Conservation (phyloP, 495 filamentous ascomycete species). For the Durotheca rogersii region DNA sequence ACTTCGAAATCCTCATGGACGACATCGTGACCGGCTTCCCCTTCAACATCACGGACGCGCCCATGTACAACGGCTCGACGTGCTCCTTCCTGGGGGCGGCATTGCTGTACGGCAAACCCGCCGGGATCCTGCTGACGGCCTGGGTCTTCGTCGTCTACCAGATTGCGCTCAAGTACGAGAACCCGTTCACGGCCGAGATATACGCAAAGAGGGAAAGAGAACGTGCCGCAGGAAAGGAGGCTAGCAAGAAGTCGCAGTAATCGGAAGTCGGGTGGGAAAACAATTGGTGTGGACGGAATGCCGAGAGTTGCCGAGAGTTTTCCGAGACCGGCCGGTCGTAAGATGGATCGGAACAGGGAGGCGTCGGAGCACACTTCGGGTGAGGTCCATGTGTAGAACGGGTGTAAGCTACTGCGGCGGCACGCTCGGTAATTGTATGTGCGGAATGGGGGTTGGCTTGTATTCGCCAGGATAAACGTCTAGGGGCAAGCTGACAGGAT, state of each 20-base stretch:
- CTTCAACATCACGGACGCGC: slow-evolving; percentile 87
- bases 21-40: slow-evolving; percentile 89
- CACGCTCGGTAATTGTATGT: no score
- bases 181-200: slow-evolving; percentile 94
- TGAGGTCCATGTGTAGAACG: neutral
- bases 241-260: slow-evolving; percentile 50
- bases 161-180: slow-evolving; percentile 85
- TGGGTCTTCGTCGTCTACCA: slow-evolving; percentile 77
- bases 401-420: neutral
- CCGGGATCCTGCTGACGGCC: slow-evolving; percentile 73
- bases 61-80: slow-evolving; percentile 96
- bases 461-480: no score
- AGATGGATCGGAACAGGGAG: slow-evolving; percentile 4
- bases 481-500: no score
- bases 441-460: no score
- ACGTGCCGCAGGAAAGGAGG: slow-evolving; percentile 38
- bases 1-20: slow-evolving; percentile 98
- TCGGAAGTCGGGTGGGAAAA: slow-evolving; percentile 4
- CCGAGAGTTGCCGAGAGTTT: slow-evolving; percentile 13
- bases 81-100: slow-evolving; percentile 89
- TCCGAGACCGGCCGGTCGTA: slow-evolving; percentile 20
- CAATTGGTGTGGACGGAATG: slow-evolving; percentile 1
- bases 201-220: slow-evolving; percentile 83
- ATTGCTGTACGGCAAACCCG: slow-evolving; percentile 85
- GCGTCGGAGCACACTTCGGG: slow-evolving; percentile 1